A percentile compares a stretch with the other conserved stretches of the same genome.
Evolutionary conservation across 257 asterid species (phyloP).

Genomic region (Solanum sejunctum): DNA sequence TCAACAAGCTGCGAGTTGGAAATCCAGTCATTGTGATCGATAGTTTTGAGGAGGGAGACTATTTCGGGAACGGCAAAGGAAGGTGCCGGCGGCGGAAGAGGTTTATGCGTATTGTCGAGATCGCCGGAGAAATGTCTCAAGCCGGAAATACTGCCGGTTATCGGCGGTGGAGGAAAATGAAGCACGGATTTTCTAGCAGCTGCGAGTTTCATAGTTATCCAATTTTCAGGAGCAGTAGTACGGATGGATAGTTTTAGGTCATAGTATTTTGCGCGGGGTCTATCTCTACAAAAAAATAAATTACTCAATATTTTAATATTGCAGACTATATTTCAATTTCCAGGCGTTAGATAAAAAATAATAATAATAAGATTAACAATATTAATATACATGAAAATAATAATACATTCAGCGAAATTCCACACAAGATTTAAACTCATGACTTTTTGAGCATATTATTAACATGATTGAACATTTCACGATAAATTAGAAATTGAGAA

Average conservation of each 20-base stretch:
- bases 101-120: not conserved
- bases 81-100: not conserved
- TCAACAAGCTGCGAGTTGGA: conserved; percentile 27
- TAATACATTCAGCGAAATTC: rapidly evolving
- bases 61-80: conserved; percentile 11
- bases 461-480: too few relatives aligned
- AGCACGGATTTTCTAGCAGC: not conserved
- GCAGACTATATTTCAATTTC: too few relatives aligned
- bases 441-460: too few relatives aligned
- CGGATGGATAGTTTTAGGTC: not conserved
- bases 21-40: conserved; percentile 44
- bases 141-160: conserved; percentile 1
- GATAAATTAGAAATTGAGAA: too few relatives aligned
- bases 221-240: not conserved
- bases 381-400: too few relatives aligned
- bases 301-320: not conserved
- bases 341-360: too few relatives aligned
- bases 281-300: not conserved
- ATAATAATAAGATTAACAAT: too few relatives aligned
- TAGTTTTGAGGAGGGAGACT: conserved; percentile 32
- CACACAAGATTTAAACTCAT: too few relatives aligned
- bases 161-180: conserved; percentile 4
- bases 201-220: conserved; percentile 14
- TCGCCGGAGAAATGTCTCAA: conserved; percentile 11
- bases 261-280: not conserved